Conservation (phyloP, 1,139 yeast genomes). For the Scheffersomyces lignicola region DNA sequence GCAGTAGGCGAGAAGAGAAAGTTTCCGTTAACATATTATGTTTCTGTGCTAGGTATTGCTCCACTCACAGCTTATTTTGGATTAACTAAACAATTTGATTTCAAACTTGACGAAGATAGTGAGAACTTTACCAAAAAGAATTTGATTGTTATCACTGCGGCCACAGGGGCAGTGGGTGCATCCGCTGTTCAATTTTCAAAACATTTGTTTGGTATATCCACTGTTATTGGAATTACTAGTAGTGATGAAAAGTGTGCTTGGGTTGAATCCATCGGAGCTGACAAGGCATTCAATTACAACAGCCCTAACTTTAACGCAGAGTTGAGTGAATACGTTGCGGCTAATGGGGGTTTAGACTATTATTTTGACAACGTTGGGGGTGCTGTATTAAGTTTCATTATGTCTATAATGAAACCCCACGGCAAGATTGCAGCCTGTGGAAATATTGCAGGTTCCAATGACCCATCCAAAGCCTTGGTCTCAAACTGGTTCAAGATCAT, state of each 20-base stretch:
- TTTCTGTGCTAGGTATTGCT: conserved; percentile 48
- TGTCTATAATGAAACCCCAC: conserved; percentile 37
- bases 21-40: conserved; percentile 25
- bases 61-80: conserved; percentile 67
- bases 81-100: conserved; percentile 42
- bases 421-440: conserved; percentile 62
- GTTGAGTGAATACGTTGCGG: conserved; percentile 41
- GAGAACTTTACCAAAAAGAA: conserved; percentile 23
- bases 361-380: conserved; percentile 70
- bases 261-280: conserved; percentile 59
- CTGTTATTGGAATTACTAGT: conserved; percentile 67
- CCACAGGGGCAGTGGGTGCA: conserved; percentile 72
- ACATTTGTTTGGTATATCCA: conserved; percentile 50
- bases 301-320: conserved; percentile 43
- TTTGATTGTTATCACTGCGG: conserved; percentile 58
- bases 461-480: conserved; percentile 30
- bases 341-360: conserved; percentile 43
- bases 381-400: conserved; percentile 48
- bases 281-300: conserved; percentile 55
- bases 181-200: conserved; percentile 60
- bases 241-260: conserved; percentile 54
- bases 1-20: conserved; percentile 23
- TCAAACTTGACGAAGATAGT: conserved; percentile 27
- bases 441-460: conserved; percentile 59
- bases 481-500: conserved; percentile 44